These are phyloP conservation scores for Hypoxylon fragiforme DNA, from an alignment of 495 filamentous ascomycete species.

Conservation along the genomic window DNA sequence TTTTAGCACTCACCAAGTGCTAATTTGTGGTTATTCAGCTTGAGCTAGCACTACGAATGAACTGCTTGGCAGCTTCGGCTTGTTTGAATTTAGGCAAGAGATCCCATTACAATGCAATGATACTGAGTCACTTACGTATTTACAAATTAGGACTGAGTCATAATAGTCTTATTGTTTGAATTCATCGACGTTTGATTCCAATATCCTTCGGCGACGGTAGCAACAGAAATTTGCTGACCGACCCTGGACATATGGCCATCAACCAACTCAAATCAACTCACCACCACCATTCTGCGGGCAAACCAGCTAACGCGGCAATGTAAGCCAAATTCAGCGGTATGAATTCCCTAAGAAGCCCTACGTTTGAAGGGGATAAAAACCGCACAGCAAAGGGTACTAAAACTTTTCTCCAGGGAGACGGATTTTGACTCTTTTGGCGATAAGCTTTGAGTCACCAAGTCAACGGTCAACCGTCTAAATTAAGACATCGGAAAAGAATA, in stretches of 20 bases:
- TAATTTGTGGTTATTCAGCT: too few relatives aligned
- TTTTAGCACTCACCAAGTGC: too few relatives aligned
- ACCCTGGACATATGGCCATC: background rate
- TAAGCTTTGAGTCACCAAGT: background rate
- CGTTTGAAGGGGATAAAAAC: conserved; percentile 16
- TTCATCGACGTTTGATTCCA: background rate
- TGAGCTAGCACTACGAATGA: too few relatives aligned
- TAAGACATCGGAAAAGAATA: background rate
- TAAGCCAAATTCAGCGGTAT: background rate
- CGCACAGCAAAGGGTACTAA: conserved; percentile 11
- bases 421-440: background rate
- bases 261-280: background rate
- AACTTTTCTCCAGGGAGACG: background rate
- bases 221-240: background rate
- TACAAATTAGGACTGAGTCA: too few relatives aligned
- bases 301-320: too few relatives aligned
- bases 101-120: too few relatives aligned
- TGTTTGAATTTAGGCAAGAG: too few relatives aligned
- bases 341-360: background rate
- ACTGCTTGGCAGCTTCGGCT: too few relatives aligned
- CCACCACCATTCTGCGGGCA: background rate
- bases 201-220: background rate
- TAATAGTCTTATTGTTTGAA: background rate
- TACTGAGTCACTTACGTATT: too few relatives aligned
- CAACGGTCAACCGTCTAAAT: too few relatives aligned